These are phyloP conservation scores for Talaromyces adpressus DNA, from an alignment of 495 filamentous ascomycete species.

Conservation along the genomic window DNA sequence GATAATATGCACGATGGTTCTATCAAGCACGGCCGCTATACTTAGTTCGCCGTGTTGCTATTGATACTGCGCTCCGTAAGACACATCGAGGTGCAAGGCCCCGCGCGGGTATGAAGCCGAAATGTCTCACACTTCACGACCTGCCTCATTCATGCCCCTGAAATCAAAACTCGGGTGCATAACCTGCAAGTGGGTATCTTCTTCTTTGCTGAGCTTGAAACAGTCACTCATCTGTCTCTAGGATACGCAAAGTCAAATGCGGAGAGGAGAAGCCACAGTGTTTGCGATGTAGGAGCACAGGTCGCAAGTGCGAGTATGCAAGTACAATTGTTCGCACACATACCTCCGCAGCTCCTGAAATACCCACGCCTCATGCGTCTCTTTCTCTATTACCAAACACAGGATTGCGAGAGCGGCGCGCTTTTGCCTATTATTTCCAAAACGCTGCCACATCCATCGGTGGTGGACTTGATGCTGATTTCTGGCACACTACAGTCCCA, in stretches of 20 bases:
- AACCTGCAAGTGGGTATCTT: conserved; percentile 30
- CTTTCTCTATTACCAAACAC: conserved; percentile 20
- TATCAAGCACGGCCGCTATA: not conserved
- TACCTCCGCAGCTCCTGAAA: not conserved
- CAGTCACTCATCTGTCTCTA: conserved; percentile 11
- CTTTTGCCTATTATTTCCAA: conserved; percentile 35
- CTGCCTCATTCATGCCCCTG: not conserved
- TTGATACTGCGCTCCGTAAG: not conserved
- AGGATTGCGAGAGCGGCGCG: conserved; percentile 29
- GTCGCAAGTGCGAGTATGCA: conserved; percentile 39
- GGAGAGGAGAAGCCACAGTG: conserved; percentile 47
- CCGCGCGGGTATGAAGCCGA: not conserved
- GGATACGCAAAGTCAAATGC: conserved; percentile 49
- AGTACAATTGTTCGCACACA: not conserved
- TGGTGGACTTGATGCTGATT: conserved; percentile 43
- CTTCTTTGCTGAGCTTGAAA: not conserved
- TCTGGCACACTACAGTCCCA: conserved; percentile 50
- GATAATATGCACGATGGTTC: no score
- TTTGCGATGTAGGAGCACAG: conserved; percentile 39
- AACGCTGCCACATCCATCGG: conserved; percentile 22
- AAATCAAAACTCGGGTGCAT: conserved; percentile 33
- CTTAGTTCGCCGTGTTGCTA: not conserved
- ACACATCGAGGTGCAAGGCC: not conserved
- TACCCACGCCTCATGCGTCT: conserved; percentile 10
- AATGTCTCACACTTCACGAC: not conserved